Evolutionary conservation across 2,329 filamentous ascomycete species (phyloP).

Genomic region (Orbilia oligospora): DNA sequence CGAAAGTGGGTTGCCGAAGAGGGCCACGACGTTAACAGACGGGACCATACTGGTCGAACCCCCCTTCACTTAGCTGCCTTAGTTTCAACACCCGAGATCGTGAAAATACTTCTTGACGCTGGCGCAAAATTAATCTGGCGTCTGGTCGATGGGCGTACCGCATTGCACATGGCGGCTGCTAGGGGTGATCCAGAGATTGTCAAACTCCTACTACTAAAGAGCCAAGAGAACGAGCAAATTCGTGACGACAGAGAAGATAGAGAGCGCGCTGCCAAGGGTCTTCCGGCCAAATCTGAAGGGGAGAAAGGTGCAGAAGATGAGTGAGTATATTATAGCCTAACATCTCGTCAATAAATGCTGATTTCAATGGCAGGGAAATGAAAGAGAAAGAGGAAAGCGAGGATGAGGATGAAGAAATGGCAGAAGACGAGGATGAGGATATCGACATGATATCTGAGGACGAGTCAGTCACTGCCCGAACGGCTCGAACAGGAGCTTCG

Average conservation of each 20-base stretch:
- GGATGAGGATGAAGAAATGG: slow-evolving; percentile 66
- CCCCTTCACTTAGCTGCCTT: slow-evolving; percentile 83
- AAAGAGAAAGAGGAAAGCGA: slow-evolving; percentile 64
- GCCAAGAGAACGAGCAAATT: slow-evolving; percentile 79
- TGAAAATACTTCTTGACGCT: slow-evolving; percentile 78
- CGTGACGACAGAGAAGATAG: slow-evolving; percentile 74
- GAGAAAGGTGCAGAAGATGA: slow-evolving; percentile 62
- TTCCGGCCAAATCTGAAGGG: slow-evolving; percentile 63
- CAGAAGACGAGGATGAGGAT: slow-evolving; percentile 68
- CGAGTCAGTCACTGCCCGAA: slow-evolving; percentile 44
- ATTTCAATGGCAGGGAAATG: slow-evolving; percentile 36
- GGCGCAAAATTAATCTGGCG: slow-evolving; percentile 81
- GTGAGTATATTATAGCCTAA: slow-evolving; percentile 15
- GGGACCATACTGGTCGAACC: slow-evolving; percentile 83
- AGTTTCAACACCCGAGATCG: slow-evolving; percentile 77
- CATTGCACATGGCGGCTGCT: slow-evolving; percentile 84
- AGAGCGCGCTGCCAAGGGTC: slow-evolving; percentile 65
- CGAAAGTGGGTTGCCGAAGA: slow-evolving; percentile 79
- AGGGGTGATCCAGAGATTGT: slow-evolving; percentile 79
- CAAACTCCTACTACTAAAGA: slow-evolving; percentile 79
- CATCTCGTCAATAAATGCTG: neutral
- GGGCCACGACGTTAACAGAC: slow-evolving; percentile 77
- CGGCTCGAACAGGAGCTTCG: slow-evolving; percentile 42
- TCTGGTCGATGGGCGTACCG: slow-evolving; percentile 83
- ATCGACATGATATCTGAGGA: slow-evolving; percentile 69